A percentile compares a stretch with the other conserved stretches of the same genome.
Evolutionary conservation across 2,329 filamentous ascomycete genomes (phyloP).

Genomic region (Xenosphaeropsis pyriputrescens): DNA sequence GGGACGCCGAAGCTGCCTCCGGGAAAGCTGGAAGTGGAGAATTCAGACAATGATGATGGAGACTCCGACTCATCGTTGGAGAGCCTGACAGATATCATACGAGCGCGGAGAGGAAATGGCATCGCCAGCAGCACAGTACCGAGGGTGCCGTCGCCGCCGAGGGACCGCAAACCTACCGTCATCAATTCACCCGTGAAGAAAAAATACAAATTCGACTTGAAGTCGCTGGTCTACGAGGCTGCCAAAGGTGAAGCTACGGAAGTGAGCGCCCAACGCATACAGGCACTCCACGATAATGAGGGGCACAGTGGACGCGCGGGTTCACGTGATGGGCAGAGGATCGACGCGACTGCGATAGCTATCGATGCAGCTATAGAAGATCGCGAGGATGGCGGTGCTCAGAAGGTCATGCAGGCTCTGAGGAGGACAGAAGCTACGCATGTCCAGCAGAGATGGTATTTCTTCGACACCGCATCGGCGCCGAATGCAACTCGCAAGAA

Average conservation of each 20-base stretch:
- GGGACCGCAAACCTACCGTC: slow-evolving; percentile 26
- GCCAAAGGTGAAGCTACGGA: slow-evolving; percentile 42
- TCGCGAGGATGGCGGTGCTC: slow-evolving; percentile 22
- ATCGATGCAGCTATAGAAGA: slow-evolving; percentile 26
- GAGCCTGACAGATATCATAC: slow-evolving; percentile 25
- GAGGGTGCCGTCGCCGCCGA: not conserved
- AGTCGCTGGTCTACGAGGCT: slow-evolving; percentile 43
- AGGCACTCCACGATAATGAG: slow-evolving; percentile 18
- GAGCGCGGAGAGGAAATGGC: slow-evolving; percentile 2
- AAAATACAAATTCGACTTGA: slow-evolving; percentile 49
- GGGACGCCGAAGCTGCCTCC: too few species aligned
- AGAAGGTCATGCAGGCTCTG: slow-evolving; percentile 39
- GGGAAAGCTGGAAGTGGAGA: slow-evolving; percentile 40
- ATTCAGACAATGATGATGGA: slow-evolving; percentile 58
- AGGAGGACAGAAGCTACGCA: slow-evolving; percentile 43
- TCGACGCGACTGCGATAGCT: slow-evolving; percentile 18
- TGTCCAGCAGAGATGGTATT: slow-evolving; percentile 36
- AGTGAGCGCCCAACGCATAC: slow-evolving; percentile 30
- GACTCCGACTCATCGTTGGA: slow-evolving; percentile 39
- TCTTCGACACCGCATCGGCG: slow-evolving; percentile 27
- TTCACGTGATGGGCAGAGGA: slow-evolving; percentile 1
- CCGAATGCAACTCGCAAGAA: too few species aligned
- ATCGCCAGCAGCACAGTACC: slow-evolving; percentile 1
- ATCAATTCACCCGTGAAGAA: slow-evolving; percentile 26
- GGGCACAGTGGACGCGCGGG: slow-evolving; percentile 7